phyloP scores from a whole-genome alignment of 768 basidiomycete species.

The Suillus placidus region DNA sequence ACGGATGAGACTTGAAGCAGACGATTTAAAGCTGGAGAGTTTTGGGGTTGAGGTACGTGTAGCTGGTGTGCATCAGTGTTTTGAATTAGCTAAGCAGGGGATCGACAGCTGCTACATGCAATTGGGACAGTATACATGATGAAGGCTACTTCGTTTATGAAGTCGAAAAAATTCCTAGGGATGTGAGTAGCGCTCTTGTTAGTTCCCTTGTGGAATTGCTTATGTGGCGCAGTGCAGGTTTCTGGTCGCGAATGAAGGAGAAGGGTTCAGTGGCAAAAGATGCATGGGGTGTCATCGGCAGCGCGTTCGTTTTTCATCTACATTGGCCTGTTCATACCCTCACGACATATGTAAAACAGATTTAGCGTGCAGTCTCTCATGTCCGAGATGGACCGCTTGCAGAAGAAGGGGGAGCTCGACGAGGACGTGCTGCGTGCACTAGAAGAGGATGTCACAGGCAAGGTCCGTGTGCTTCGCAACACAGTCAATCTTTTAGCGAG shows the following conservation, averaged over 20 bases:
- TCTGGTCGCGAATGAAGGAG: conserved; percentile 93
- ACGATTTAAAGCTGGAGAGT: conserved; percentile 95
- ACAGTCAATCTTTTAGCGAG: background rate
- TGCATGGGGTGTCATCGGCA: conserved; percentile 94
- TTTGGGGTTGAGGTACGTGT: conserved; percentile 89
- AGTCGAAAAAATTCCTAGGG: conserved; percentile 88
- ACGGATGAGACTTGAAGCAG: conserved; percentile 80
- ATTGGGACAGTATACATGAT: conserved; percentile 92
- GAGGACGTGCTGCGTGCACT: conserved; percentile 86
- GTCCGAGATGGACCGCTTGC: conserved; percentile 88
- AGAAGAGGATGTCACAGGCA: conserved; percentile 93
- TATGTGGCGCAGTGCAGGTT: conserved; percentile 64
- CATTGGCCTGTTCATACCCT: conserved; percentile 5
- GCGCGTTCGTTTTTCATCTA: conserved; percentile 66
- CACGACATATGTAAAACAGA: conserved; percentile 36
- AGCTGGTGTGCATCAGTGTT: background rate
- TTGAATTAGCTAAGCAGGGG: background rate
- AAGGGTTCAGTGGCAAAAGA: conserved; percentile 93
- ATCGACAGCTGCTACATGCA: conserved; percentile 74
- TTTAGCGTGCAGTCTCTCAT: conserved; percentile 28
- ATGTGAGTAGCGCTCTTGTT: conserved; percentile 56
- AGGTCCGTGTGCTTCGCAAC: conserved; percentile 46
- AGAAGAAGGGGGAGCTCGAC: conserved; percentile 83
- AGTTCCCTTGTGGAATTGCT: conserved; percentile 8
- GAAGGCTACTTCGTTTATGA: conserved; percentile 91